Percentiles rank a stretch among this genome's conserved stretches.
These are phyloP conservation scores for Arthrobotrys megalospora DNA, from an alignment of 2,329 filamentous ascomycete species.

Conservation along the genomic window DNA sequence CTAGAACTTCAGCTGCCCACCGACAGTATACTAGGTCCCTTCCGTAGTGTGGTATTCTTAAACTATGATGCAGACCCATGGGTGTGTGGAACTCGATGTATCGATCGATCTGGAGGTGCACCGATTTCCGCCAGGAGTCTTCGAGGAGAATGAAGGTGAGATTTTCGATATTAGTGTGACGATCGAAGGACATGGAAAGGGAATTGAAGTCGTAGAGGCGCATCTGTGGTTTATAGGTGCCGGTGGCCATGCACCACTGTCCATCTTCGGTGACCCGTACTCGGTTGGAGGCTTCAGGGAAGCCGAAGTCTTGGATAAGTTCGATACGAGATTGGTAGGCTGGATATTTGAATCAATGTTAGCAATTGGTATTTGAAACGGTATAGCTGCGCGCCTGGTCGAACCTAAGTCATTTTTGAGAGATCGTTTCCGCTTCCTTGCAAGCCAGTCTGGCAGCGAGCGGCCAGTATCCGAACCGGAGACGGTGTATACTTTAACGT, in stretches of 20 bases:
- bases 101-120: slow-evolving; percentile 93
- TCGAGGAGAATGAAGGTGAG: slow-evolving; percentile 91
- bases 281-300: slow-evolving; percentile 93
- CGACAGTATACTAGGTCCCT: slow-evolving; percentile 89
- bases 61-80: slow-evolving; percentile 86
- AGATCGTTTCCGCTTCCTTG: slow-evolving; percentile 87
- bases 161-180: slow-evolving; percentile 93
- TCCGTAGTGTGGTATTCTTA: slow-evolving; percentile 92
- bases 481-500: slow-evolving; percentile 93
- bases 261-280: slow-evolving; percentile 93
- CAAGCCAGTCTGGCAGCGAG: slow-evolving; percentile 94
- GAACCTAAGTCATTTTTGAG: slow-evolving; percentile 80
- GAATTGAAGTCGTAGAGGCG: slow-evolving; percentile 96
- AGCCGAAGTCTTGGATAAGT: slow-evolving; percentile 96
- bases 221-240: slow-evolving; percentile 83
- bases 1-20: slow-evolving; percentile 83
- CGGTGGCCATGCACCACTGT: slow-evolving; percentile 95
- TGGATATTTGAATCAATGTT: slow-evolving; percentile 65
- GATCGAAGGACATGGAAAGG: slow-evolving; percentile 90
- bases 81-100: slow-evolving; percentile 94
- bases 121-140: slow-evolving; percentile 90
- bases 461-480: slow-evolving; percentile 89
- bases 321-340: slow-evolving; percentile 96
- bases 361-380: neutral
- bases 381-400: slow-evolving; percentile 63